Evolutionary conservation across 805 yeast species (phyloP).

Genomic region (Saccharomyces jurei): DNA sequence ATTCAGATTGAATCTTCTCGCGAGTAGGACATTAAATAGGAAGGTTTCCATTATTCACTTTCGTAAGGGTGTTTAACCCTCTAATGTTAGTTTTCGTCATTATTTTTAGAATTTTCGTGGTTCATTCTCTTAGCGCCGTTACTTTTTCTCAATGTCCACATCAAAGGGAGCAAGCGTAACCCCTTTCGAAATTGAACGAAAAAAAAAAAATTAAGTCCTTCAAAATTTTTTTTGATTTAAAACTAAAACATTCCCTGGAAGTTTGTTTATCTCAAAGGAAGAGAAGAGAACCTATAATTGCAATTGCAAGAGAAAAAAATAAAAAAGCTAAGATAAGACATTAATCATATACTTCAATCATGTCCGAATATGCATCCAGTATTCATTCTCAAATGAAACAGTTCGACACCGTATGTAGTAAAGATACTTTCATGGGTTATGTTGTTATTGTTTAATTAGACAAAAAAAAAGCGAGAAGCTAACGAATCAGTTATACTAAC

Average conservation of each 20-base stretch:
- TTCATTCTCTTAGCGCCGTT: neutral
- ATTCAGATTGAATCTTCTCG: neutral
- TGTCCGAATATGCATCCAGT: slow-evolving; percentile 41
- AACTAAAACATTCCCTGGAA: neutral
- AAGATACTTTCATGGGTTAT: neutral
- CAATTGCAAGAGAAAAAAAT: neutral
- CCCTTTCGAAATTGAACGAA: neutral
- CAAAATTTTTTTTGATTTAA: neutral
- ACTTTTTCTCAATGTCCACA: neutral
- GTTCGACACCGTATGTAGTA: slow-evolving; percentile 39
- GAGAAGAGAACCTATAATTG: neutral
- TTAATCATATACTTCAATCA: slow-evolving; percentile 10
- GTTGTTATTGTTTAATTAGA: neutral
- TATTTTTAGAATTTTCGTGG: neutral
- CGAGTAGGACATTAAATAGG: neutral
- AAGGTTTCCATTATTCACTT: too few species aligned
- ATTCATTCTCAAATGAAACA: slow-evolving; percentile 39
- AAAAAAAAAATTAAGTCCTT: neutral
- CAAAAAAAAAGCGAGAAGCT: neutral
- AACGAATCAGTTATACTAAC: neutral
- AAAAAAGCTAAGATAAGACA: slow-evolving; percentile 4
- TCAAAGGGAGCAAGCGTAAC: neutral
- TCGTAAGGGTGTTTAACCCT: too few species aligned
- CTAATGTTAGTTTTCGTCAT: too few species aligned
- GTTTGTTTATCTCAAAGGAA: neutral